Base-by-base conservation (phyloP, 352 stramenopile species). In the Phytophthora colocasiae region DNA sequence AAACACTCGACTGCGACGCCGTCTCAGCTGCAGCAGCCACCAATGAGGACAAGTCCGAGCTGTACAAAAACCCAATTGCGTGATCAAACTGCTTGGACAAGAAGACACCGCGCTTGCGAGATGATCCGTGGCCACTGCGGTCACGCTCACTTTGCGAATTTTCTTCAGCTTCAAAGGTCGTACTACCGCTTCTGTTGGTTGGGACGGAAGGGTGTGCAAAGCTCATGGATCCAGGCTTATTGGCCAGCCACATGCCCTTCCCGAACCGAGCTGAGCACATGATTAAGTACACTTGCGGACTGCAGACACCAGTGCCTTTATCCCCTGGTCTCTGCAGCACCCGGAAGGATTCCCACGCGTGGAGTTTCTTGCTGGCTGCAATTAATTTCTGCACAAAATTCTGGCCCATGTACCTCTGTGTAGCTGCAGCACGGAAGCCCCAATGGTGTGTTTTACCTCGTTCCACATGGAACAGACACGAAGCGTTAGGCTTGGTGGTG, bases 191-290 rank as follows among this genome's bases (percentile, higher is more conserved):
- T 59, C 67, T 71, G 29, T 46, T 66, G 2, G 63, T 69, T 2
- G 63, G 51, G 1, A 74, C 61, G 3, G 41, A 19, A 4, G 58
- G 26, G 14, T 67, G 70, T 1, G 51, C 45, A 10, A 66, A 63
- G 36, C 58, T 73, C 11, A 38, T 69, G 1, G 45, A 63, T 10
- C 58, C 69, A 4, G 59, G 32, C 31, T 80, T 83, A 22, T 87
- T 81, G 12, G 80, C 81, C 27, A 91, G 71, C 80, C 81, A 95
- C 85, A 92, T 92, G 63, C 85, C 85, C 55, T 93, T 93, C 14
- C 87, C 87, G 24, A 95, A 95, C 7, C 87, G 78, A 3, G 85
- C 78, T 8, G 83, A 91, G 66, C 85, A 91, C 32, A 95, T 48
- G 39, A 95, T 87, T 32, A 95, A 46, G 55, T 92, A 91, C 15